These are phyloP conservation scores for Phytomonas sp. DNA, from an alignment of 208 protist species.

Conservation along the genomic window DNA sequence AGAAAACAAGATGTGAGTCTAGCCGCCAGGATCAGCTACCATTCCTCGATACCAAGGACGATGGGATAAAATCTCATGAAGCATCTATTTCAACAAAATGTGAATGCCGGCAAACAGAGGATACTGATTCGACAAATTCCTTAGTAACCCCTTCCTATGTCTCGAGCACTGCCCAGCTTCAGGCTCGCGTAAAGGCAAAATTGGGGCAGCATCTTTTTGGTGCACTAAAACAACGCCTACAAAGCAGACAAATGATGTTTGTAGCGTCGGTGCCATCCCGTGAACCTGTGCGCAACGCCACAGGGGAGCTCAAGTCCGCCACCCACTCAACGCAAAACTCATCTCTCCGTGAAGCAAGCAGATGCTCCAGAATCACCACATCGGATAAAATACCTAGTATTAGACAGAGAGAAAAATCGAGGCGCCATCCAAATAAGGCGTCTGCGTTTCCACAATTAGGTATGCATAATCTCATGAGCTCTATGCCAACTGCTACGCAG, in stretches of 20 bases:
- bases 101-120: not conserved
- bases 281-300: not conserved
- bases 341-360: not conserved
- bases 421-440: not conserved
- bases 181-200: not conserved
- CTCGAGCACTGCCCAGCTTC: not conserved
- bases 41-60: not conserved
- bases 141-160: not conserved
- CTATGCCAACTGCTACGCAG: not conserved
- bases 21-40: not conserved
- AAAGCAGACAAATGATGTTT: not conserved
- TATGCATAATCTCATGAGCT: not conserved
- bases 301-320: not conserved
- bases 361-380: not conserved
- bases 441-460: not conserved
- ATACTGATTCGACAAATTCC: not conserved
- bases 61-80: not conserved
- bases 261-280: too few relatives aligned
- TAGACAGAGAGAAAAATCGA: not conserved
- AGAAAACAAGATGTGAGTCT: not conserved
- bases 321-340: not conserved
- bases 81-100: not conserved
- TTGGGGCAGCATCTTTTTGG: not conserved
- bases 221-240: not conserved
- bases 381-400: not conserved